Conservation (phyloP, 139 green algal genomes). For the Tetraselmis chui region DNA sequence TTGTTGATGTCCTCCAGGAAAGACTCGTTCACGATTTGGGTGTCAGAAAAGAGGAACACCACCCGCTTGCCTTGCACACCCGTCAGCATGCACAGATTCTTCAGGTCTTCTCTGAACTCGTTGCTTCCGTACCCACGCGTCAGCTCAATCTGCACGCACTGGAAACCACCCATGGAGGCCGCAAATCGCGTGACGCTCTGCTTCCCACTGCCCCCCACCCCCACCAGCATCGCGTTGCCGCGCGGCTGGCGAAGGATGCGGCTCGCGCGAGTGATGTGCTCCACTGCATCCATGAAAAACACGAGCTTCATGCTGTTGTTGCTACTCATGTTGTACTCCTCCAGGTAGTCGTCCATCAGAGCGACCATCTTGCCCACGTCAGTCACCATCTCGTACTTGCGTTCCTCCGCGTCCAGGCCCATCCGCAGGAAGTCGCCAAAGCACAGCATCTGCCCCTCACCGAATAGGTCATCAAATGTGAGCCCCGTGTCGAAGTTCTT, state of each 20-base stretch:
- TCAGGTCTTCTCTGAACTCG: constrained; percentile 76
- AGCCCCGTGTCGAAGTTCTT: neutral
- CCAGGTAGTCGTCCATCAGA: constrained; percentile 64
- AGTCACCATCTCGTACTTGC: constrained; percentile 40
- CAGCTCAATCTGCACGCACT: constrained; percentile 60
- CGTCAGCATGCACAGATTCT: constrained; percentile 61
- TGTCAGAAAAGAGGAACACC: constrained; percentile 74
- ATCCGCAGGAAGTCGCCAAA: constrained; percentile 63
- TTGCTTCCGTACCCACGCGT: constrained; percentile 51
- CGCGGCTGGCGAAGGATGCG: constrained; percentile 72
- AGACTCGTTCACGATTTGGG: constrained; percentile 57
- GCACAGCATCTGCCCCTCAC: constrained; percentile 35
- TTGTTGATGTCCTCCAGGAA: constrained; percentile 81
- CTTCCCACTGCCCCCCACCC: constrained; percentile 77
- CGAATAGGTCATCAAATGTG: constrained; percentile 37
- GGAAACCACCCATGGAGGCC: constrained; percentile 56
- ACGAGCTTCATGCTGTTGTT: constrained; percentile 68
- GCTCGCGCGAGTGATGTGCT: constrained; percentile 63
- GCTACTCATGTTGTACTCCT: constrained; percentile 60
- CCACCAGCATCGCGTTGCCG: constrained; percentile 81
- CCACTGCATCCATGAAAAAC: constrained; percentile 77
- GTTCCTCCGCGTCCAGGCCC: constrained; percentile 35
- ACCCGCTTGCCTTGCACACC: constrained; percentile 57
- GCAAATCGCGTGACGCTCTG: constrained; percentile 71
- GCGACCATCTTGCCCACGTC: constrained; percentile 30